phyloP scores from a whole-genome alignment of 176 grass and related monocot genomes.

The Aegilops sharonensis region DNA sequence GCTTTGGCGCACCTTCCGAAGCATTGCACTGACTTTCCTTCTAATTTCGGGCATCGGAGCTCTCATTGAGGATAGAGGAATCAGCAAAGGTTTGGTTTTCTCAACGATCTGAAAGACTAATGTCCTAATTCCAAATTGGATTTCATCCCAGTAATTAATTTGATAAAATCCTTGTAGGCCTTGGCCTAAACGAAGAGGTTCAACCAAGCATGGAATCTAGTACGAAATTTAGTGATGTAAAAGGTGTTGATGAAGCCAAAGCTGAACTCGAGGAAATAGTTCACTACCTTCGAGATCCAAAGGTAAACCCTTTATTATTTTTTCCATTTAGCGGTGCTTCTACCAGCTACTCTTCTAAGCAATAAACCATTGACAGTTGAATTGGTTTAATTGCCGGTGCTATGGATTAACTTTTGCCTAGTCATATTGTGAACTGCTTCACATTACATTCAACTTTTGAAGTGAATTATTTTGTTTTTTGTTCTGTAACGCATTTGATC shows the following conservation, averaged over 20 bases:
- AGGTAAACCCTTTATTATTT: slow-evolving; percentile 46
- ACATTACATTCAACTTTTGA: background rate
- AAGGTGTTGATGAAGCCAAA: slow-evolving; percentile 98
- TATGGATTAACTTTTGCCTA: background rate
- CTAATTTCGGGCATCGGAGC: slow-evolving; percentile 94
- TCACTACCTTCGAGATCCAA: slow-evolving; percentile 96
- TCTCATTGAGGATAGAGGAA: slow-evolving; percentile 96
- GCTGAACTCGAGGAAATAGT: slow-evolving; percentile 98
- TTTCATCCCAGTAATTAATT: background rate
- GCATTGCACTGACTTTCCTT: slow-evolving; percentile 92
- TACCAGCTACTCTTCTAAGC: background rate
- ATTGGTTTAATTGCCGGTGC: background rate
- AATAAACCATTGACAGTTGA: slow-evolving; percentile 6
- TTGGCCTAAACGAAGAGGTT: slow-evolving; percentile 95
- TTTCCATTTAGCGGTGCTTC: background rate
- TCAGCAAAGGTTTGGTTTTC: slow-evolving; percentile 84
- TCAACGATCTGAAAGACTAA: slow-evolving; percentile 27
- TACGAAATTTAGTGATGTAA: slow-evolving; percentile 98
- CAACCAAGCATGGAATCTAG: slow-evolving; percentile 90
- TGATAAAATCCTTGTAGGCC: slow-evolving; percentile 57
- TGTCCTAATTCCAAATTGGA: slow-evolving; percentile 30
- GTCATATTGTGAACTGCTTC: background rate
- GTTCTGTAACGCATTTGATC: background rate
- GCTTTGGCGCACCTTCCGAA: slow-evolving; percentile 90
- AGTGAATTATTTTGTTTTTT: background rate